Evolutionary conservation across 2,329 filamentous ascomycete species (phyloP).

Genomic region (Lojkania enalia): DNA sequence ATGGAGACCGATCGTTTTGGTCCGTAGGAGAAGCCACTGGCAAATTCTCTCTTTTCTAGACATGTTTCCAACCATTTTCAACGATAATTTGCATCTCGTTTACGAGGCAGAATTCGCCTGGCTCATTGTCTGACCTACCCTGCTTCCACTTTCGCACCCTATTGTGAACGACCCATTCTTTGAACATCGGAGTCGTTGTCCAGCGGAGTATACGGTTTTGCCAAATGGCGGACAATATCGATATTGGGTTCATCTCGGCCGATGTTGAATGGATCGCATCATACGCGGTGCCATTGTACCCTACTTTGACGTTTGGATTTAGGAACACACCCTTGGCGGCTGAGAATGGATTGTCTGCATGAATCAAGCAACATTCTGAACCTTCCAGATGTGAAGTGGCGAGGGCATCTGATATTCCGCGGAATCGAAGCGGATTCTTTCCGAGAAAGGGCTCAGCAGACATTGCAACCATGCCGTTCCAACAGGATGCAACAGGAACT

Average conservation of each 20-base stretch:
- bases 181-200: conserved; percentile 4
- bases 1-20: no score
- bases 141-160: conserved; percentile 1
- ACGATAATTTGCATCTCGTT: conserved; percentile 46
- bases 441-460: conserved; percentile 27
- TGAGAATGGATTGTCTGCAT: conserved; percentile 68
- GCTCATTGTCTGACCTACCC: conserved; percentile 22
- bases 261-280: not conserved
- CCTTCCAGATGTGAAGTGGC: conserved; percentile 66
- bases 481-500: conserved; percentile 66
- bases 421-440: conserved; percentile 58
- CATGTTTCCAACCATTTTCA: conserved; percentile 43
- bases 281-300: conserved; percentile 55
- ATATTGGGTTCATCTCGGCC: not conserved
- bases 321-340: conserved; percentile 61
- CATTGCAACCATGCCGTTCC: conserved; percentile 63
- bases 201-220: conserved; percentile 13
- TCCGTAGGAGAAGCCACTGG: no score
- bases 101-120: conserved; percentile 38
- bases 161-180: conserved; percentile 6
- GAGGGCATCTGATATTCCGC: conserved; percentile 65
- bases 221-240: conserved; percentile 8
- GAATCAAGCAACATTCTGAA: conserved; percentile 79
- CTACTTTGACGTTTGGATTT: conserved; percentile 71
- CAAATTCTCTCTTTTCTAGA: conserved; percentile 30